Evolutionary conservation across 495 filamentous ascomycete genomes (phyloP), one percentile per base, ranked within the genome.

Genomic region (Penicillium tannophilum): DNA sequence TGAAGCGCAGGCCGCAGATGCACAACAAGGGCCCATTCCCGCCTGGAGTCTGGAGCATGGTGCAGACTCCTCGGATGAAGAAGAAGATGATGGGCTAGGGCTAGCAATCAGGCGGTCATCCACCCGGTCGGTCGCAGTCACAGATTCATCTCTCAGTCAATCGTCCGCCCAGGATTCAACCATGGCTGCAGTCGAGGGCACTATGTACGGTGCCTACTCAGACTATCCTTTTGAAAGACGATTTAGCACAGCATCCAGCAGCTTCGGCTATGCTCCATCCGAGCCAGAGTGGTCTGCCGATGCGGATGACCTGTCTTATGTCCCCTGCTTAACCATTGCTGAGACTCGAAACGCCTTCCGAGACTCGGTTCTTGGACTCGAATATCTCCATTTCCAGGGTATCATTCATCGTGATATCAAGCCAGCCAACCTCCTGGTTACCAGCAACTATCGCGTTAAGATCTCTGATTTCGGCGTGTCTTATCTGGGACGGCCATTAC

Each of bases 391-490:
- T 64, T 98, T 91, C 65, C 90, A 98, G 74, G 92, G 92, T 31
- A 93, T 99, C 44, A 92, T 98, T 44, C 94, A 99, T 69, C 90
- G 94, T 31, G 94, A 99, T 69, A 99, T 99, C 76, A 99, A 99
- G 71, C 94, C 94, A 0, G 92, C 93, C n/a, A 99, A 99, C 71
- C 81, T 99, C 6, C 80, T 99, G 8, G 89, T 92, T 76, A 96
- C 92, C 6, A 83, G 81, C 56, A 88, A 92, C 63, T 84, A 92
- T 65, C 86, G 89, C 12, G 90, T 96, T 61, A 99, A 98, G 79
- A 99, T 99, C 48, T 98, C 94, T n/a, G 94, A 99, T 68, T 99
- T 99, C 76, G 94, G 94, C 30, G 94, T 99, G 4, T 98, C 94
- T 0, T 99, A 97, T 71, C 87, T 98, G 45, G 95, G 94, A 20